phyloP scores from a whole-genome alignment of 345 rosid species.

The Aethionema arabicum region DNA sequence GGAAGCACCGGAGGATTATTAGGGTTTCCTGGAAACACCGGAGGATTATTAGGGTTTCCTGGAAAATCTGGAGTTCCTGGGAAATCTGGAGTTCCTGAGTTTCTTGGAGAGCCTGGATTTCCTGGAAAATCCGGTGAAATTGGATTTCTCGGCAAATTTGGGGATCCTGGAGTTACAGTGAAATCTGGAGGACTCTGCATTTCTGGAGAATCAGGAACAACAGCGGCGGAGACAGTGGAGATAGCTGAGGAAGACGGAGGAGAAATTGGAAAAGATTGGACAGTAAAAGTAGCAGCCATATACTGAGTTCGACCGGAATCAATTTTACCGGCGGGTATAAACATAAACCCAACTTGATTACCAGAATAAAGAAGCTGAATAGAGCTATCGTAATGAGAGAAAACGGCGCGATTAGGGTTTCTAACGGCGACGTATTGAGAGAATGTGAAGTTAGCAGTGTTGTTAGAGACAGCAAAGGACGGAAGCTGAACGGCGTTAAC shows the following conservation, averaged over 20 bases:
- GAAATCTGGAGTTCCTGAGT: not conserved
- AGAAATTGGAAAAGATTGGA: conserved; percentile 71
- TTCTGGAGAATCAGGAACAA: conserved; percentile 30
- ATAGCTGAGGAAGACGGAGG: conserved; percentile 36
- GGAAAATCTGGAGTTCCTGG: not conserved
- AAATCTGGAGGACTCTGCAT: conserved; percentile 28
- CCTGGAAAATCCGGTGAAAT: conserved; percentile 25
- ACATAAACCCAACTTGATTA: conserved; percentile 91
- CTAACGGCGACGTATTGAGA: conserved; percentile 81
- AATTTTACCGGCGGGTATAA: conserved; percentile 95
- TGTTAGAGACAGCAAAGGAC: conserved; percentile 80
- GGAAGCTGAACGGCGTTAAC: conserved; percentile 91
- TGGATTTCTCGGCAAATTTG: conserved; percentile 16
- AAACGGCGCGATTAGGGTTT: conserved; percentile 82
- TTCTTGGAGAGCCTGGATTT: conserved; percentile 8
- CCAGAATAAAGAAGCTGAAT: conserved; percentile 89
- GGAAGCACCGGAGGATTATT: not conserved
- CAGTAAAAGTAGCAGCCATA: conserved; percentile 95
- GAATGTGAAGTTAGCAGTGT: conserved; percentile 84
- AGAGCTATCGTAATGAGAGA: conserved; percentile 91
- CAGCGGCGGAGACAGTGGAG: conserved; percentile 36
- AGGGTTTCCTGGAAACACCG: not conserved
- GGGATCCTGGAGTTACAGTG: conserved; percentile 23
- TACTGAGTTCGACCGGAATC: conserved; percentile 71
- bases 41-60: not conserved